Base-by-base conservation (phyloP, 1,139 yeast species). In the Pneumocystis wakefieldiae region DNA sequence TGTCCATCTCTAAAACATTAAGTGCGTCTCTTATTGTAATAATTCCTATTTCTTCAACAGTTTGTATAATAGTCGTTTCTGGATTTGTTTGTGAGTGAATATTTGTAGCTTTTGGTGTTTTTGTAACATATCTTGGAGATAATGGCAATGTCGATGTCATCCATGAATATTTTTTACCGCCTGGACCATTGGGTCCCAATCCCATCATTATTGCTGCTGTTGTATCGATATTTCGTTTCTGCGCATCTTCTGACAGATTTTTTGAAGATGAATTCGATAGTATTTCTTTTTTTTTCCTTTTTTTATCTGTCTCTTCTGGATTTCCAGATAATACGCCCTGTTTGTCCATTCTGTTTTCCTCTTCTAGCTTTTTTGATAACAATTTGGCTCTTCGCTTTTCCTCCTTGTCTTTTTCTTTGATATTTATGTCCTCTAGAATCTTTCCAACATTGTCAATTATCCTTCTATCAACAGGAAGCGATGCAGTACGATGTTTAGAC, bases 101-200 rank as follows among this genome's bases (percentile, higher is more conserved):
- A 3, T 14, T 29, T 48, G 55, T 24, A 24, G 28, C 8, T 24
- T 32, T 32, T 24, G 19, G 55, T 24, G n/a, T 24, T 24, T 48
- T 48, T 48, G 55, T 12, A 29, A 29, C 4, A 48, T 48, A 48
- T 48, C 55, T 32, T 48, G 15, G 15, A 19, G 55, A 48, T 48
- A 48, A 48, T 3, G 55, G 28, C n/a, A 29, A 29, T 48, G 29
- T 24, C 28, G 55, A 48, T 10, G 64, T 63, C 64, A 63, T 63
- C 64, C 64, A 63, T 35, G 62, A 60, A 61, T 63, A 63, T 41
- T 63, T 63, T 61, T 63, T 63, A 12, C 64, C 63, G 3, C 64
- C 64, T 19, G 62, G 59, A 2, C 58, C 61, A 58, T 63, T 63
- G 15, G 55, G 55, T 2, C 55, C 55, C 2, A 32, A 48, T 24